Evolutionary conservation across 116 monocot species (phyloP), one percentile per base, ranked within the genome.

Genomic region (Dioscorea cayenensis): DNA sequence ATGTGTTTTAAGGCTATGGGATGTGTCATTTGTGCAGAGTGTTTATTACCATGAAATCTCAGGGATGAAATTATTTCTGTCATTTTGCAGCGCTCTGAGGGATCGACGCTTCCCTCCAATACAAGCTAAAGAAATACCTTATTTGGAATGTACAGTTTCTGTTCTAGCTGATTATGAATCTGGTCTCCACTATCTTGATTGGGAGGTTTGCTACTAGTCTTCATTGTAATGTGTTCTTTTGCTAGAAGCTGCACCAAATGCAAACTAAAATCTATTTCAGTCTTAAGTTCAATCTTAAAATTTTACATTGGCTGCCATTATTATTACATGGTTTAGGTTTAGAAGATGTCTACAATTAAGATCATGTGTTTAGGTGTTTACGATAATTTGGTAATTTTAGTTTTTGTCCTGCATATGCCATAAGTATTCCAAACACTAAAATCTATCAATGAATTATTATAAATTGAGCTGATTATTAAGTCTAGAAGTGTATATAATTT

Each of bases 81-180:
- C 7, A 50, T 79, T 32, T 71, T 73, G 52, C 77, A 95, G 92
- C 81, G 92, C 92, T 55, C 81, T 97, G 64, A 88, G 86, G 76
- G 96, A 97, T 64, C 80, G 86, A 3, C 87, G 96, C 28, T 97
- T 97, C 68, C 75, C 90, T 21, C 96, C 96, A 1, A 92, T 97
- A 73, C 92, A 92, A 19, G 81, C 90, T 43, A 92, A 92, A 81
- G 96, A 97, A 78, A 65, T 97, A 51, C 90, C 92, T 3, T 78
- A 78, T 76, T 70, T 97, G 77, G 92, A 97, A 75, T 97, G 96
- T 74, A 92, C 96, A 71, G 96, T 97, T 70, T 97, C 96, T 64
- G 70, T 97, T 79, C 81, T 97, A 65, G 80, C 88, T 72, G 79
- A 97, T 61, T 97, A 97, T 68, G 92, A 97, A 81, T 35, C 83